Evolutionary conservation across 306 rosid species (phyloP), one percentile per base, ranked within the genome.

Genomic region (Cicer bijugum): DNA sequence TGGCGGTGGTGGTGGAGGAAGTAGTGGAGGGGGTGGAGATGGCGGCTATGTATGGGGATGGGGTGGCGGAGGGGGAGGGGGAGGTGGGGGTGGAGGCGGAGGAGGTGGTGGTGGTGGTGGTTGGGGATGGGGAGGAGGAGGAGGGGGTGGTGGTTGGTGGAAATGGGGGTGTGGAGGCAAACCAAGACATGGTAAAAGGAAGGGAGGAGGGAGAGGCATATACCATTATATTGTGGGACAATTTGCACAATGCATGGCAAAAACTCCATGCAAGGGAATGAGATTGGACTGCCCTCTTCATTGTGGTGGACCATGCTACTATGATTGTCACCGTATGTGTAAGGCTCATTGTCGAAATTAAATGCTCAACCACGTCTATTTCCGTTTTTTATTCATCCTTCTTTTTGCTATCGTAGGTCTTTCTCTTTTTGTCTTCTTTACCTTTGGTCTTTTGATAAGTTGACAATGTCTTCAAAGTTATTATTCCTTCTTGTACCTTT

Each of bases 231-330:
- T 44, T 81, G 4, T 86, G 4, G 99, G 97, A 8, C 93, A 91
- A 75, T 91, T 47, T 78, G 99, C 92, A 46, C 52, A 91, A 73
- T 94, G 98, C 84, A 88, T 84, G 86, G 78, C 42, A n/a, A 87
- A 75, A 69, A 89, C 90, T 0, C 64, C 91, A 17, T 94, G 97
- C 59, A 39, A 78, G 43, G 97, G 98, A 3, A 83, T 84, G 92
- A 88, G 88, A 71, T 75, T 94, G 79, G 91, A 94, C 0, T 94
- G 98, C 35, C 96, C 97, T 38, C 97, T 91, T 50, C 96, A 94
- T 53, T 94, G 98, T 44, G 96, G 95, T 2, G 89, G 97, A 46
- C 87, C 91, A 87, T 91, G 98, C 82, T 82, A 80, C 58, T 88
- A 91, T 51, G 98, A 94, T 73, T 94, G 98, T 82, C 92, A 78